Conservation (phyloP, 345 rosid species). For the Triadica sebifera region DNA sequence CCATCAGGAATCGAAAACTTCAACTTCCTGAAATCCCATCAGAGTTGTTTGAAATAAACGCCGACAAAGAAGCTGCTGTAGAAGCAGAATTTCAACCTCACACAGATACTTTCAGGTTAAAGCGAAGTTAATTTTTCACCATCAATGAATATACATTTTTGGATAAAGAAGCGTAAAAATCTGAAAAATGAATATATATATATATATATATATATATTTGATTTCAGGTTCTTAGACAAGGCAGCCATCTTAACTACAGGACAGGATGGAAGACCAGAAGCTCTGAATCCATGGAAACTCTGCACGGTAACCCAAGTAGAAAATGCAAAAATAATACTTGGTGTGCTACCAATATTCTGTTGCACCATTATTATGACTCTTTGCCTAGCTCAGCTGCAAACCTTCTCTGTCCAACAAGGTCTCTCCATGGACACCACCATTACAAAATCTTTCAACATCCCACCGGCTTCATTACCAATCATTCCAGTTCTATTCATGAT, state of each 20-base stretch:
- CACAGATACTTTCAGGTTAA: conserved; percentile 43
- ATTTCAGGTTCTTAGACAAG: conserved; percentile 52
- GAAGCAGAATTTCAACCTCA: conserved; percentile 47
- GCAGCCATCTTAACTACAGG: conserved; percentile 44
- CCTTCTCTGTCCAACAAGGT: conserved; percentile 55
- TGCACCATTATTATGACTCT: conserved; percentile 63
- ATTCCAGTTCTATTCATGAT: conserved; percentile 43
- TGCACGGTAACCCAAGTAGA: conserved; percentile 66
- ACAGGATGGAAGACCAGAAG: conserved; percentile 5
- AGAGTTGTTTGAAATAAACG: conserved; percentile 45
- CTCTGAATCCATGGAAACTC: conserved; percentile 53
- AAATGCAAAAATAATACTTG: conserved; percentile 47
- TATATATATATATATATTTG: not conserved
- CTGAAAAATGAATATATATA: too few relatives aligned
- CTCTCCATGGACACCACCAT: conserved; percentile 47
- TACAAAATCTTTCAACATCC: conserved; percentile 37
- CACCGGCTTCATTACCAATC: conserved; percentile 57
- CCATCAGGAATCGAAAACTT: conserved; percentile 51
- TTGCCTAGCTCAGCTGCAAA: conserved; percentile 50
- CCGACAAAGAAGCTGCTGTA: conserved; percentile 39
- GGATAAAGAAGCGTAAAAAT: not conserved
- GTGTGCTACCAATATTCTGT: conserved; percentile 50
- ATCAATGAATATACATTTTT: not conserved
- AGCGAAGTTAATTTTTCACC: not conserved
- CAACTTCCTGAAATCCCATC: conserved; percentile 41